These are phyloP conservation scores for Strigomonas culicis DNA, from an alignment of 208 protist species.

Conservation along the genomic window DNA sequence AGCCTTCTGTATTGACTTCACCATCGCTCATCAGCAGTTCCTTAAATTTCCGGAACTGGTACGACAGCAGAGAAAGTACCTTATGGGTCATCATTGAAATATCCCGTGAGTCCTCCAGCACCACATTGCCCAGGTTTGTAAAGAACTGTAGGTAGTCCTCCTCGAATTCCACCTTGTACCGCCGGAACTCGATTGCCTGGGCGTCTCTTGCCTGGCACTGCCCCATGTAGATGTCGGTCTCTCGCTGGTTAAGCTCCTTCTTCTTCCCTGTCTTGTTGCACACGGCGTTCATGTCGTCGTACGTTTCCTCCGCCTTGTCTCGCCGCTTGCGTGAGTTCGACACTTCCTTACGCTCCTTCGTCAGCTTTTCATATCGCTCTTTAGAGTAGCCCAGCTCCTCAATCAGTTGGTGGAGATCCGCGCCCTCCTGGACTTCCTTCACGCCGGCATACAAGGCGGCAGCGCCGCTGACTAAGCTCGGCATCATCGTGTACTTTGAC, in stretches of 20 bases:
- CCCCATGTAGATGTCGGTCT: conserved; percentile 5
- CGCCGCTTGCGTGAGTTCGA: conserved; percentile 16
- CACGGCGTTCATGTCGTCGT: conserved; percentile 4
- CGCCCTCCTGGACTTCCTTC: conserved; percentile 17
- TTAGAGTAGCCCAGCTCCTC: conserved; percentile 28
- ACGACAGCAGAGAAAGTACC: conserved; percentile 25
- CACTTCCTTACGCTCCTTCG: conserved; percentile 14
- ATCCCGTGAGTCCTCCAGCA: conserved; percentile 22
- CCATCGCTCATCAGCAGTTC: conserved; percentile 8
- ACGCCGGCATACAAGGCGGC: conserved; percentile 20
- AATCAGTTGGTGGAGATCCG: conserved; percentile 18
- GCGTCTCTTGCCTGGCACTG: conserved; percentile 15
- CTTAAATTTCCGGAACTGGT: conserved; percentile 34
- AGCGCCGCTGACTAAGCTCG: conserved; percentile 14
- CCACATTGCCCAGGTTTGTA: conserved; percentile 1
- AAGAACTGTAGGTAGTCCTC: conserved; percentile 18
- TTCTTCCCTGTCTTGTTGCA: conserved; percentile 21
- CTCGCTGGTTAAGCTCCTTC: conserved; percentile 15
- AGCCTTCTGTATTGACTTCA: background rate
- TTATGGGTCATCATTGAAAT: conserved; percentile 11
- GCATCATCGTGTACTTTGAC: conserved; percentile 10
- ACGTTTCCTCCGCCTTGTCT: conserved; percentile 18
- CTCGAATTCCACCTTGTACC: conserved; percentile 25
- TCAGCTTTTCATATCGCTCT: conserved; percentile 14
- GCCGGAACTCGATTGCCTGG: conserved; percentile 19